Evolutionary conservation across 2,329 filamentous ascomycete species (phyloP).

Genomic region (Aspergillus pseudotamarii): DNA sequence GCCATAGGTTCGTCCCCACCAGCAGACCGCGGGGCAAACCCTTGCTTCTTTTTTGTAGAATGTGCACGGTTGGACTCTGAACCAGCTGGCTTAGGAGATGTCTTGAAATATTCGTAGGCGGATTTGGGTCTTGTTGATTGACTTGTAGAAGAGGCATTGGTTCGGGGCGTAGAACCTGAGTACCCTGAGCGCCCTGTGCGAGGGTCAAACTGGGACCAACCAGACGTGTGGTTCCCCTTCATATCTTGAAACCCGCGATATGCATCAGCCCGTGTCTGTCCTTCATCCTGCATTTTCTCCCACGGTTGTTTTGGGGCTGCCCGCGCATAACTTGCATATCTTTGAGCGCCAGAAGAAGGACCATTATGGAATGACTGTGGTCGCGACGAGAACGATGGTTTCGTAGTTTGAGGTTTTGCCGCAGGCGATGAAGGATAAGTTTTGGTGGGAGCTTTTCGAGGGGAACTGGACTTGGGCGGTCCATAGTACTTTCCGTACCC

Average conservation of each 20-base stretch:
- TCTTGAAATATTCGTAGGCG: slow-evolving; percentile 43
- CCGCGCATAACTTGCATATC: slow-evolving; percentile 45
- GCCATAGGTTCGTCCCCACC: slow-evolving; percentile 64
- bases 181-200: slow-evolving; percentile 34
- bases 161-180: slow-evolving; percentile 26
- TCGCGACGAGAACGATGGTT: slow-evolving; percentile 22
- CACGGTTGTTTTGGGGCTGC: slow-evolving; percentile 43
- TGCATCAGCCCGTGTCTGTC: slow-evolving; percentile 47
- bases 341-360: slow-evolving; percentile 41
- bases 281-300: slow-evolving; percentile 42
- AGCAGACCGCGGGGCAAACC: slow-evolving; percentile 61
- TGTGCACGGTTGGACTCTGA: slow-evolving; percentile 41
- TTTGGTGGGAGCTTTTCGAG: slow-evolving; percentile 33
- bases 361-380: slow-evolving; percentile 29
- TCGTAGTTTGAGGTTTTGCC: slow-evolving; percentile 27
- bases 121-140: slow-evolving; percentile 38
- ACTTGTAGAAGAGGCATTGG: slow-evolving; percentile 18
- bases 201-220: slow-evolving; percentile 47
- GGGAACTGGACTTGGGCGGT: slow-evolving; percentile 29
- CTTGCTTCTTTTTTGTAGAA: slow-evolving; percentile 54
- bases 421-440: slow-evolving; percentile 27
- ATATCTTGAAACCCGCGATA: slow-evolving; percentile 50
- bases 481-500: slow-evolving; percentile 43
- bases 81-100: slow-evolving; percentile 34
- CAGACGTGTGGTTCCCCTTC: slow-evolving; percentile 34